phyloP scores from a whole-genome alignment of 352 stramenopile species.

The Phytophthora pseudosyringae region DNA sequence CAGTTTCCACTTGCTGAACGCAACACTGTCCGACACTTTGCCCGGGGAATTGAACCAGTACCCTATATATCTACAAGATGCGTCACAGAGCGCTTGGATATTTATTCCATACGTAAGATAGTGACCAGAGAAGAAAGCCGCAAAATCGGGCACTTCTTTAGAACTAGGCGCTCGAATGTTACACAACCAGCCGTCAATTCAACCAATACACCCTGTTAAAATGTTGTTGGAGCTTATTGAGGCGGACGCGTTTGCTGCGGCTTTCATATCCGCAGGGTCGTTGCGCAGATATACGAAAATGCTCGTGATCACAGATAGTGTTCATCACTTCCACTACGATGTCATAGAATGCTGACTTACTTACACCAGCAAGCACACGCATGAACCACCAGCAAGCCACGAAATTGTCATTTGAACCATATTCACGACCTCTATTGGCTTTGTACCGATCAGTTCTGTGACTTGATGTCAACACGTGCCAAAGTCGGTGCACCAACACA shows the following conservation, averaged over 20 bases:
- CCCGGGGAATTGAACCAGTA: background rate
- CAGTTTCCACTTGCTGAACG: constrained; percentile 5
- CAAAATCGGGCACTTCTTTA: background rate
- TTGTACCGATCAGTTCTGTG: too few relatives aligned
- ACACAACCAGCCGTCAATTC: background rate
- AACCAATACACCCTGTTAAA: constrained; percentile 1
- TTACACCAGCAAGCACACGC: too few relatives aligned
- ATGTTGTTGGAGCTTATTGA: constrained; percentile 6
- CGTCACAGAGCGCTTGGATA: constrained; percentile 1
- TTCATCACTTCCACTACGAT: too few relatives aligned
- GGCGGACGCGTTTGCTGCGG: background rate
- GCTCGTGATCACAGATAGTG: background rate
- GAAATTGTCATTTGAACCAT: too few relatives aligned
- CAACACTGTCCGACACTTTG: background rate
- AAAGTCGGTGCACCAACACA: too few relatives aligned
- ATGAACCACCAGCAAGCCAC: too few relatives aligned
- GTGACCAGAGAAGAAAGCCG: background rate
- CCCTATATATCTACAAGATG: constrained; percentile 1
- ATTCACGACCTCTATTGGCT: too few relatives aligned
- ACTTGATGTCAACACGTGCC: too few relatives aligned
- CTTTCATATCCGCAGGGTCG: background rate
- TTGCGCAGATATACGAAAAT: background rate
- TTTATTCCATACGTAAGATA: constrained; percentile 3
- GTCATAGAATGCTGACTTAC: too few relatives aligned
- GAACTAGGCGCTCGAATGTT: constrained; percentile 2